Conservation (phyloP, 1,284 basidiomycete genomes). For the Leccinum huronense region DNA sequence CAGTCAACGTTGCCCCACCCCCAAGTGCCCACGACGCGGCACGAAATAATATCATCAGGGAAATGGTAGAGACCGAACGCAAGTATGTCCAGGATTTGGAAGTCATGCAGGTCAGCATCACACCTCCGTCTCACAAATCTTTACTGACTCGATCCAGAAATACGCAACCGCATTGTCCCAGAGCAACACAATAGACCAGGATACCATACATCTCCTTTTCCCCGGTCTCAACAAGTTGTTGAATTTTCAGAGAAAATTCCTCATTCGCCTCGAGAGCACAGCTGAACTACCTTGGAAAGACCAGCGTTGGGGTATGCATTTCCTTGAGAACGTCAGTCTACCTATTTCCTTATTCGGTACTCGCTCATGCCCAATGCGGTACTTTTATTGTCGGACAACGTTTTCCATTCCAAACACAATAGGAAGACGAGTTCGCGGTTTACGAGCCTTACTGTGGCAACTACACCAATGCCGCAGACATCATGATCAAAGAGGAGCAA, state of each 20-base stretch:
- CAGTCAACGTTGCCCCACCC: slow-evolving; percentile 39
- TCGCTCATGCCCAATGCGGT: slow-evolving; percentile 37
- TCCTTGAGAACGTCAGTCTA: slow-evolving; percentile 72
- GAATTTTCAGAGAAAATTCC: slow-evolving; percentile 96
- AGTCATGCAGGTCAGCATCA: slow-evolving; percentile 79
- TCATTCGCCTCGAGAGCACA: slow-evolving; percentile 90
- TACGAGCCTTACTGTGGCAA: slow-evolving; percentile 99
- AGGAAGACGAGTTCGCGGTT: slow-evolving; percentile 92
- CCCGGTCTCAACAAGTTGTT: slow-evolving; percentile 94
- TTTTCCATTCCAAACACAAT: slow-evolving; percentile 40
- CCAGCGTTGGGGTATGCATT: slow-evolving; percentile 86
- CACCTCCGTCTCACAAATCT: slow-evolving; percentile 9
- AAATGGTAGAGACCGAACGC: slow-evolving; percentile 92
- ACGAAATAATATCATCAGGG: slow-evolving; percentile 77
- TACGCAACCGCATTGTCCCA: slow-evolving; percentile 80
- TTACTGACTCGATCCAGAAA: slow-evolving; percentile 50
- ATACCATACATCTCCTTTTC: slow-evolving; percentile 95
- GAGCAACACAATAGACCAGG: slow-evolving; percentile 84
- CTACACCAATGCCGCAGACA: slow-evolving; percentile 83
- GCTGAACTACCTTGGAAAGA: slow-evolving; percentile 83
- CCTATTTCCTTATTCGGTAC: slow-evolving; percentile 26
- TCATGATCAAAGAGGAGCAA: slow-evolving; percentile 84
- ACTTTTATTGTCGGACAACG: slow-evolving; percentile 32
- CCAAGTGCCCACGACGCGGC: slow-evolving; percentile 63
- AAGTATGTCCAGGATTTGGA: slow-evolving; percentile 99